Conservation (phyloP, 116 monocot species). For the Zostera marina region DNA sequence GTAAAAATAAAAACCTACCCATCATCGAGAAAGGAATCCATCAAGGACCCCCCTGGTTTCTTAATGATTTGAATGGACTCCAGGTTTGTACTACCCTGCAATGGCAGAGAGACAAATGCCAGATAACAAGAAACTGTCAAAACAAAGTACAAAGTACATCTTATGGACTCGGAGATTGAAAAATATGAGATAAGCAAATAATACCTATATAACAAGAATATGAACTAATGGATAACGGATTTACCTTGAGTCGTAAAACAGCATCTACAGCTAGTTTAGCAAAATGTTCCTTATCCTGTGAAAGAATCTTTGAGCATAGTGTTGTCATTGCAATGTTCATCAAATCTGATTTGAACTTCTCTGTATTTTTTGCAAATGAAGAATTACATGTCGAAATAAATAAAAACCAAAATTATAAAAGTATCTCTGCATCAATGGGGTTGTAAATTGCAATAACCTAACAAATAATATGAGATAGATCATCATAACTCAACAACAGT, state of each 20-base stretch:
- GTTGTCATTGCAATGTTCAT: constrained; percentile 98
- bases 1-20: constrained; percentile 37
- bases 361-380: constrained; percentile 16
- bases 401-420: too few relatives aligned
- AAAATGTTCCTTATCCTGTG: constrained; percentile 97
- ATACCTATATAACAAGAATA: too few relatives aligned
- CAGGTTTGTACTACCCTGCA: constrained; percentile 96
- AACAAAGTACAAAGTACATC: neutral
- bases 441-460: too few relatives aligned
- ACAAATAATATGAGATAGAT: neutral
- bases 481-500: neutral
- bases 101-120: neutral
- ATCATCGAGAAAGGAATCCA: constrained; percentile 92
- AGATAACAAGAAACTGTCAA: constrained; percentile 1
- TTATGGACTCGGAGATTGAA: neutral
- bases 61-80: constrained; percentile 97
- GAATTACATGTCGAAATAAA: neutral
- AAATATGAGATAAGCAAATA: neutral
- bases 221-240: neutral
- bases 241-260: constrained; percentile 93
- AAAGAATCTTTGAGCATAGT: constrained; percentile 89
- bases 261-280: constrained; percentile 96
- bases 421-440: too few relatives aligned
- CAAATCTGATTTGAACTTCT: constrained; percentile 77
- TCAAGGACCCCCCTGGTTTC: constrained; percentile 89